Base-by-base conservation (phyloP, 148 eudicot genomes). In the Cornus controversa region DNA sequence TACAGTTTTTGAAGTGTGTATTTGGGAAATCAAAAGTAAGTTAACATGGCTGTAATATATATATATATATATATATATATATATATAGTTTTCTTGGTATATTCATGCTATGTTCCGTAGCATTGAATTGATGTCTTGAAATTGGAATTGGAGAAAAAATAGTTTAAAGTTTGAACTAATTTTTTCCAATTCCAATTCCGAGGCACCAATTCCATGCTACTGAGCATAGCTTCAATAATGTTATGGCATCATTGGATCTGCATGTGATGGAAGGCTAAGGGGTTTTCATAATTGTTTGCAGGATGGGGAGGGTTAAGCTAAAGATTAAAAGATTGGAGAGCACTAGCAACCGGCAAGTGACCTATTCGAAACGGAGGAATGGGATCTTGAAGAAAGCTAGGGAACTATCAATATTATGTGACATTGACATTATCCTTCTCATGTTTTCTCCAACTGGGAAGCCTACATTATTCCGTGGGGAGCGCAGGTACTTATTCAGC, bases 231-330 rank as follows among this genome's bases (percentile, higher is more conserved):
- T n/a, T n/a, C 24, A 60, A 60, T 31, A 24, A 0, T 76, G 9
- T n/a, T 28, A 37, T 42, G 62, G 53, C 37, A 13, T 66, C 10
- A 27, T 20, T 27, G 24, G 0, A 73, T 68, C 15, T 64, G 73
- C 47, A 78, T 36, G 70, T 45, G 60, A 20, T 70, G 66, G 81
- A 45, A 70, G 45, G 77, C 73, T 62, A 73, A 74, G 75, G 60
- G 66, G 62, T 20, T 69, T 80, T 75, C 31, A 11, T 50, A 50
- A 2, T 81, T 25, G 65, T 75, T 75, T 85, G 74, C 79, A 81
- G 86, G 75, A 91, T 92, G 96, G 96, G 96, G 83, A 90, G 96
- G 85, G 96, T 92, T 83, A 92, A 92, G 84, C 72, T 92, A 47
- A 90, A 92, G 85, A 92, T 92, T 34, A 90, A 90, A 84, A 88